Evolutionary conservation across 1,139 yeast species (phyloP), one percentile per base, ranked within the genome.

Genomic region (Yamadazyma diospyri): DNA sequence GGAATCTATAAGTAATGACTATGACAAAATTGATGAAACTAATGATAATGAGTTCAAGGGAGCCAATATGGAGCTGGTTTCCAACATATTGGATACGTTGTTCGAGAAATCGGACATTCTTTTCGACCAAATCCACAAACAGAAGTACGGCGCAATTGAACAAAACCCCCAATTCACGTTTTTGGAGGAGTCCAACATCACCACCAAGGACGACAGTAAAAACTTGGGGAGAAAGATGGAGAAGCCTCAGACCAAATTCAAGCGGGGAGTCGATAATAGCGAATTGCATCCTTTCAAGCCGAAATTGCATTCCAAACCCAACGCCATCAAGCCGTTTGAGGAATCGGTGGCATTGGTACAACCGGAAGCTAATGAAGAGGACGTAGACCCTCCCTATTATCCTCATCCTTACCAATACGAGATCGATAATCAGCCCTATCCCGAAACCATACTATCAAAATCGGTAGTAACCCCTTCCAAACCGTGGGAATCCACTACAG

Each of bases 401-500:
- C 69, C 71, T 7, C 95, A 94, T 35, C 99, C 99, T 0, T 94
- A 94, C 49, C 76, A 68, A 37, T 57, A 62, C 29, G 98, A 94
- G 57, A 92, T 94, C 25, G 71, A 71, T 46, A 59, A 69, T 23
- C 84, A 78, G 39, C 77, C 78, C 30, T 89, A 86, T 52, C 94
- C 95, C 2, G 73, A 69, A 1, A 47, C 68, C 30, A 69, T 84
- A 1, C 58, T 79, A 29, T 45, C 60, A 11, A 58, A 54, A 12
- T 36, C 57, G 1, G 78, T 72, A 3, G 84, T 86, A 1, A 64
- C 75, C 7, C 71, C 73, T 2, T 72, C 79, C 1, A 58, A 64
- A 29, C 76, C 81, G 15, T 88, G 97, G 95, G 73, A 70, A 11
- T 51, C 61, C 1, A 73, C 82, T 2, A 49, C 66, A 1, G 82